Percentiles rank a stretch among this genome's conserved stretches.
Evolutionary conservation across 345 rosid genomes (phyloP).

Genomic region (Eucalyptus microcorys): DNA sequence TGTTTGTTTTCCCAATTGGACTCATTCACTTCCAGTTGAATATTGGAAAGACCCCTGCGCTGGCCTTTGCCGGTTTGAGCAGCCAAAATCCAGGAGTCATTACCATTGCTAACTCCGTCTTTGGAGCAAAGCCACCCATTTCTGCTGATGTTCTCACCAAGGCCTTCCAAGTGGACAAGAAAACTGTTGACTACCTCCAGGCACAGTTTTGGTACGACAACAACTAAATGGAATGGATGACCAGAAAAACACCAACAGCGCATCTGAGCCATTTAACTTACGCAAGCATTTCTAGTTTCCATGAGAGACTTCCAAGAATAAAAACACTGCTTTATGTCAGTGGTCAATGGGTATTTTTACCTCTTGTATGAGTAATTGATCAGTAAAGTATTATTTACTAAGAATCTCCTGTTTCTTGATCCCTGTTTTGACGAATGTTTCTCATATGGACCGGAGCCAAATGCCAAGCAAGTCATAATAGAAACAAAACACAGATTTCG

Average conservation of each 20-base stretch:
- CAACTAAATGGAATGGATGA: not conserved
- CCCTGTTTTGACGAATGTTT: not conserved
- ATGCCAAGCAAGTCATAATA: not conserved
- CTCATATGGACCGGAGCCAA: not conserved
- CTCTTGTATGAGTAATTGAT: not conserved
- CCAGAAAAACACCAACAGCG: not conserved
- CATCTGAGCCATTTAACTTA: not conserved
- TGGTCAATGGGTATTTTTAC: not conserved
- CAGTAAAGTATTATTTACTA: not conserved
- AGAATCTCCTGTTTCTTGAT: not conserved
- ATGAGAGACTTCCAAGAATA: not conserved
- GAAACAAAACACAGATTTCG: not conserved
- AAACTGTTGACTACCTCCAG: slow-evolving; percentile 8
- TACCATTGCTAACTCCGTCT: slow-evolving; percentile 7
- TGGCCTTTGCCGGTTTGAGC: slow-evolving; percentile 11
- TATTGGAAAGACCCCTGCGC: slow-evolving; percentile 13
- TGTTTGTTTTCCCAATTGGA: slow-evolving; percentile 23
- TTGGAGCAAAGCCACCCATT: slow-evolving; percentile 5
- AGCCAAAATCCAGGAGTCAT: slow-evolving; percentile 15
- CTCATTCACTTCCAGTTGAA: slow-evolving; percentile 22
- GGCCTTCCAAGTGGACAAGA: slow-evolving; percentile 22
- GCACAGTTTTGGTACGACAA: slow-evolving; percentile 6
- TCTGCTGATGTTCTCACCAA: slow-evolving; percentile 6
- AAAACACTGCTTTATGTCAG: not conserved
- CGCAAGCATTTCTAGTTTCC: not conserved